These are phyloP conservation scores for Senna siamea DNA, from an alignment of 306 rosid genomes.

Conservation along the genomic window DNA sequence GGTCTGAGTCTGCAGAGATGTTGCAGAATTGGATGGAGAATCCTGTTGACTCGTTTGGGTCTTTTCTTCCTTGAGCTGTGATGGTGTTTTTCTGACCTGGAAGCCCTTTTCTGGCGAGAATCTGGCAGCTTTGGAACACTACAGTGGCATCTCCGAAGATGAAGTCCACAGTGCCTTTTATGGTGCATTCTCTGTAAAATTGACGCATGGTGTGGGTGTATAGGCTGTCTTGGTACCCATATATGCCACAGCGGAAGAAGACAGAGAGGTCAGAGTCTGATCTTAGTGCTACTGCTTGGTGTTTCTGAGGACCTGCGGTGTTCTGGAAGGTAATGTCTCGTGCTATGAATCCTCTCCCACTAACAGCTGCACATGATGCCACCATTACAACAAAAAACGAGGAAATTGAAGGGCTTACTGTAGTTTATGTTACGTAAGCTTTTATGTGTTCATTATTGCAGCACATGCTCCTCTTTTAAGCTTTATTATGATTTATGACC, in stretches of 20 bases:
- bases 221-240: constrained; percentile 80
- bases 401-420: too few relatives aligned
- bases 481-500: too few relatives aligned
- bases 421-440: too few relatives aligned
- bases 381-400: too few relatives aligned
- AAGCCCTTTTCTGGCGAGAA: constrained; percentile 60
- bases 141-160: constrained; percentile 81
- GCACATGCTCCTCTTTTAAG: too few relatives aligned
- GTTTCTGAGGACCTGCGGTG: constrained; percentile 82
- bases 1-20: constrained; percentile 66
- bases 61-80: constrained; percentile 90
- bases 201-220: constrained; percentile 95
- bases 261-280: constrained; percentile 85
- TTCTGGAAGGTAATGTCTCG: constrained; percentile 76
- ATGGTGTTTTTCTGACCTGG: constrained; percentile 79
- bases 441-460: too few relatives aligned
- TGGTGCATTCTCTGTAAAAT: constrained; percentile 75
- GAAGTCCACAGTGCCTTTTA: constrained; percentile 84
- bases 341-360: constrained; percentile 86
- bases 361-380: constrained; percentile 80
- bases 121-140: constrained; percentile 68
- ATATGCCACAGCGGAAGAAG: constrained; percentile 62
- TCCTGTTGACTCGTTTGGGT: constrained; percentile 72
- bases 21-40: constrained; percentile 85
- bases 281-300: constrained; percentile 92